A percentile compares a stretch with the other conserved stretches of the same genome.
Evolutionary conservation across 1,139 yeast species (phyloP).

Genomic region (Citeromyces hawaiiensis): DNA sequence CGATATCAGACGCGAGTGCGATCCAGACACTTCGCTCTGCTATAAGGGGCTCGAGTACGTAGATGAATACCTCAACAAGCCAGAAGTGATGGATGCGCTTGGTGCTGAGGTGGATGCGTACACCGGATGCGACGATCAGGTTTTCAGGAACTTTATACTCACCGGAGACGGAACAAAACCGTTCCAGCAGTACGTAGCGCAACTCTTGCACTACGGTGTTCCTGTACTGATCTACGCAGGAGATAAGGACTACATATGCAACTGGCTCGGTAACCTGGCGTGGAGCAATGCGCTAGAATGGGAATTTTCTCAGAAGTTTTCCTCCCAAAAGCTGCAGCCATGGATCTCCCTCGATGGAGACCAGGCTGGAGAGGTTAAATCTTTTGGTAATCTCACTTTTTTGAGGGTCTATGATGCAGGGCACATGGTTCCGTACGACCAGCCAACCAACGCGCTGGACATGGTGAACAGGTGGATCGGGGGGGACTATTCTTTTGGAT

Average conservation of each 20-base stretch:
- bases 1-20: constrained; percentile 54
- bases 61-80: constrained; percentile 45
- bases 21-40: constrained; percentile 32
- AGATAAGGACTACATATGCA: constrained; percentile 81
- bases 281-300: constrained; percentile 65
- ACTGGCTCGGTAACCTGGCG: constrained; percentile 79
- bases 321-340: constrained; percentile 19
- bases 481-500: constrained; percentile 26
- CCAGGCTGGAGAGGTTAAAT: constrained; percentile 46
- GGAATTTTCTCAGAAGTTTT: constrained; percentile 33
- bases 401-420: constrained; percentile 56
- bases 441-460: constrained; percentile 59
- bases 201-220: constrained; percentile 41
- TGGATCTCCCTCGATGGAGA: constrained; percentile 22
- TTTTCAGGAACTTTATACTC: constrained; percentile 37
- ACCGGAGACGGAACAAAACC: constrained; percentile 57
- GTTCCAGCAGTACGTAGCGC: constrained; percentile 47
- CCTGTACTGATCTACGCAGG: constrained; percentile 84
- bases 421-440: constrained; percentile 74
- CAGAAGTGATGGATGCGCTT: constrained; percentile 43
- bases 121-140: constrained; percentile 43
- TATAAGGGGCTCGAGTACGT: constrained; percentile 43
- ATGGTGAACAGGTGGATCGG: constrained; percentile 72
- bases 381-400: constrained; percentile 40
- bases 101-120: constrained; percentile 47